Evolutionary conservation across 345 rosid genomes (phyloP).

Genomic region (Bretschneidera sinensis): DNA sequence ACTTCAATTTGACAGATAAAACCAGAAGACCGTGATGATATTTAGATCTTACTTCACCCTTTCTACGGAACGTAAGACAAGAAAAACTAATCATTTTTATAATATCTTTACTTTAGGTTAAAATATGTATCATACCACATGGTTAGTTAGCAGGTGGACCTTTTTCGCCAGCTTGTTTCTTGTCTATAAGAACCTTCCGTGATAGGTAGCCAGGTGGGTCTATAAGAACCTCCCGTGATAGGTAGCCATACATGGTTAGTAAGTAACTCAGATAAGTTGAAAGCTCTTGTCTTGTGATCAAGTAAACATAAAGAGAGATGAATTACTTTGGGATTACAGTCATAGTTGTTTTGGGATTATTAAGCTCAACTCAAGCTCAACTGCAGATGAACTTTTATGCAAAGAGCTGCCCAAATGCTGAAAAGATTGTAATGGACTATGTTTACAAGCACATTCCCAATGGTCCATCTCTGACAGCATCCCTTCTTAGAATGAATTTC

Average conservation of each 20-base stretch:
- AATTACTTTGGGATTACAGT: constrained; percentile 14
- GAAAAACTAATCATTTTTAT: too few species aligned
- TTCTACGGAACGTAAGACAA: too few species aligned
- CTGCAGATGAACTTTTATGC: constrained; percentile 54
- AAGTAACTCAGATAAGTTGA: too few species aligned
- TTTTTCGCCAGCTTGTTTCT: too few species aligned
- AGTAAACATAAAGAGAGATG: background rate
- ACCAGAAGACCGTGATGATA: too few species aligned
- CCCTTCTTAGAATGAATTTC: constrained; percentile 78
- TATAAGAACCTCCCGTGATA: constrained; percentile 10
- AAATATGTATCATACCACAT: too few species aligned
- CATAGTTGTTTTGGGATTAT: constrained; percentile 22
- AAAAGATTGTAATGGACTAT: constrained; percentile 50
- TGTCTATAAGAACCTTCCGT: too few species aligned
- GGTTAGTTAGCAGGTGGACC: too few species aligned
- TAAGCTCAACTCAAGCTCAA: constrained; percentile 44
- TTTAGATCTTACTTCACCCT: too few species aligned
- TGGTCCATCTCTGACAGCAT: constrained; percentile 73
- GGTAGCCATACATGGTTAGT: too few species aligned
- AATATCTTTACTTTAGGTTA: too few species aligned
- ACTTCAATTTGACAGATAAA: too few species aligned
- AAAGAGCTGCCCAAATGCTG: constrained; percentile 70
- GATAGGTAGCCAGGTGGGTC: constrained; percentile 6
- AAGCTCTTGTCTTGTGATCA: background rate
- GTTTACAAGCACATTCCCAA: constrained; percentile 54